Base-by-base conservation (phyloP, 2,329 filamentous ascomycete genomes). In the Ophiocordyceps camponoti-rufipedis region DNA sequence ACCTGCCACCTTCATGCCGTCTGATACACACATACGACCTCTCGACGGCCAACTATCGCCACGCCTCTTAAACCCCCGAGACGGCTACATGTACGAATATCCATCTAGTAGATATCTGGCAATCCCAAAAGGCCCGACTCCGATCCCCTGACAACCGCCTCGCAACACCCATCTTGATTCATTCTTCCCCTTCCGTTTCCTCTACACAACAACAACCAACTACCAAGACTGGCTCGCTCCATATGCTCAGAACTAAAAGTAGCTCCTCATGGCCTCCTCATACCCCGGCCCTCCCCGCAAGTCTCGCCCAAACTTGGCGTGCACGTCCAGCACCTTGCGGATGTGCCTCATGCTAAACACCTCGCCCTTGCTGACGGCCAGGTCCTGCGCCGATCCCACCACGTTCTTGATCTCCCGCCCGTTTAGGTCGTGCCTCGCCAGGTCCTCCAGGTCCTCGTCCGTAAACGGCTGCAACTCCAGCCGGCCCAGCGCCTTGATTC, bases 331-430 rank as follows among this genome's bases (percentile, higher is more conserved):
- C 12, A 94, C 85, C 49, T 85, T 75, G 52, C 74, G 75, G 57
- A 94, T 82, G 55, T 94, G 85, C 44, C 70, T 70, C 81, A 94
- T 87, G 45, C 75, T 74, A 31, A 94, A 71, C 4, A 74, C 67
- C 48, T 80, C 74, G 28, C 74, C 69, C 59, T 87, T 83, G 51
- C 85, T 82, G 41, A 89, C 72, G 1, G 87, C 85, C 14, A 94
- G 70, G 0, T 83, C 82, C 61, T 93, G 85, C 2, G 85, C 85
- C 0, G 84, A 88, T 46, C 82, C 76, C 43, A 94, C 80, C 11
- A 82, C 80, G 58, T 94, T 94, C 68, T 94, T 93, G 69, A 93
- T 94, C 74, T 88, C 69, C 16, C 71, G 65, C 11, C 72, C 72
- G 48, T 75, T 75, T 47, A 75, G 68, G 35, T 79, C 78, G 55